Base-by-base conservation (phyloP, 225 moss, liverwort and hornwort genomes). In the Polytrichum commune region DNA sequence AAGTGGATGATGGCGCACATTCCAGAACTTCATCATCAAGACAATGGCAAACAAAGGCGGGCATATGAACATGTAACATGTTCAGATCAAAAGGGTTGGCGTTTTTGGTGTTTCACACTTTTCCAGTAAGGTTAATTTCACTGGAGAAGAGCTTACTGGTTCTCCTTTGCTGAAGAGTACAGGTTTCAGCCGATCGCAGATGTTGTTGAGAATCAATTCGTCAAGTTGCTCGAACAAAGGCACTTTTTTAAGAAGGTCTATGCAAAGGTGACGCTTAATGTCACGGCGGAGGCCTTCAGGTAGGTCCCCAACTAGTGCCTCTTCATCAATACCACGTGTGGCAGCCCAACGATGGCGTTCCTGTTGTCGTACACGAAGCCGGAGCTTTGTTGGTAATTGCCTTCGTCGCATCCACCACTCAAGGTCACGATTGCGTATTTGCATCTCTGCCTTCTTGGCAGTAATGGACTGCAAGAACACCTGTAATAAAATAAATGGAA, bases 361-460 rank as follows among this genome's bases (percentile, higher is more conserved):
- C 68, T 90, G 82, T 53, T 83, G 83, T 18, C 83, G 55, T 2
- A 93, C 89, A 57, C 89, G 81, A 46, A 87, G 86, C 23, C 87
- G 80, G 22, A 93, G 66, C 22, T 58, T 72, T 8, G 69, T 24
- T 1, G 93, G 88, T 27, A 93, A 70, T 18, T 89, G 90, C 67
- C 90, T 70, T 54, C 93, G 73, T 55, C 74, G 83, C 93, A 93
- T 93, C 93, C 93, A 93, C 90, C 90, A 93, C 63, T 90, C 90
- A 22, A 93, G 77, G 69, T 93, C 90, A 62, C 90, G 76, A 65
- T 87, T 83, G 1, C 90, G 81, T 5, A 93, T 57, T 56, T 90
- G 90, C 90, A 88, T 88, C 82, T 86, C 77, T 62, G 90, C 88
- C 67, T 93, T 93, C 73, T 85, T 90, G 13, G 90, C 75, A 16